Conservation (phyloP, 2,329 filamentous ascomycete genomes). For the Ceratocystis variospora region DNA sequence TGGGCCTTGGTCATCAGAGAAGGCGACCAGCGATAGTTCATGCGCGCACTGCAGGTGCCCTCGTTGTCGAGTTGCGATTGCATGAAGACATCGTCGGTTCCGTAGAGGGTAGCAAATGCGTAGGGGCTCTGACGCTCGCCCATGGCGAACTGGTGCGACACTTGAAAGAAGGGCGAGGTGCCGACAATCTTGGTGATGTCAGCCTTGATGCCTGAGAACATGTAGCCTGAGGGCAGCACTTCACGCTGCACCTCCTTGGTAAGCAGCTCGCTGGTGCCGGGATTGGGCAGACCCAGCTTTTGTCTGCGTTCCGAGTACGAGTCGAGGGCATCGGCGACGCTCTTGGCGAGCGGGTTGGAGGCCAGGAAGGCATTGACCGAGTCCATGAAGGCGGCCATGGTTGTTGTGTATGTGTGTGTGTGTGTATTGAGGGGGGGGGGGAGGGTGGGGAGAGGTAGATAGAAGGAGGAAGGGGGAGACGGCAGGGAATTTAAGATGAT, state of each 20-base stretch:
- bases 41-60: slow-evolving; percentile 69
- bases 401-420: slow-evolving; percentile 19
- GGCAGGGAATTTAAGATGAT: too few relatives aligned
- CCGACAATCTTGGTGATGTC: slow-evolving; percentile 96
- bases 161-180: slow-evolving; percentile 85
- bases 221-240: slow-evolving; percentile 90
- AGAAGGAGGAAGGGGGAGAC: too few relatives aligned
- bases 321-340: slow-evolving; percentile 62
- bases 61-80: slow-evolving; percentile 95
- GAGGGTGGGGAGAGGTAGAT: too few relatives aligned
- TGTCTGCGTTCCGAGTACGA: slow-evolving; percentile 76
- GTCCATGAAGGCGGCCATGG: slow-evolving; percentile 41
- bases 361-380: slow-evolving; percentile 49
- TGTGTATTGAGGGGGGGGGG: not conserved
- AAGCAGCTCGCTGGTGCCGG: slow-evolving; percentile 81
- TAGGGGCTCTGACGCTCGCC: slow-evolving; percentile 89
- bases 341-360: slow-evolving; percentile 57
- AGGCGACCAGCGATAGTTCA: slow-evolving; percentile 82
- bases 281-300: slow-evolving; percentile 78
- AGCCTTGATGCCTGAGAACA: slow-evolving; percentile 90
- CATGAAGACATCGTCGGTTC: slow-evolving; percentile 87
- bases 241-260: slow-evolving; percentile 88
- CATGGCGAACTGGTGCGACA: slow-evolving; percentile 93
- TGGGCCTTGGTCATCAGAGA: slow-evolving; percentile 75
- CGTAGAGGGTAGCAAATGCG: slow-evolving; percentile 85